Evolutionary conservation across 1,284 basidiomycete species (phyloP).

Genomic region (Microbotryum silenes-acaulis): DNA sequence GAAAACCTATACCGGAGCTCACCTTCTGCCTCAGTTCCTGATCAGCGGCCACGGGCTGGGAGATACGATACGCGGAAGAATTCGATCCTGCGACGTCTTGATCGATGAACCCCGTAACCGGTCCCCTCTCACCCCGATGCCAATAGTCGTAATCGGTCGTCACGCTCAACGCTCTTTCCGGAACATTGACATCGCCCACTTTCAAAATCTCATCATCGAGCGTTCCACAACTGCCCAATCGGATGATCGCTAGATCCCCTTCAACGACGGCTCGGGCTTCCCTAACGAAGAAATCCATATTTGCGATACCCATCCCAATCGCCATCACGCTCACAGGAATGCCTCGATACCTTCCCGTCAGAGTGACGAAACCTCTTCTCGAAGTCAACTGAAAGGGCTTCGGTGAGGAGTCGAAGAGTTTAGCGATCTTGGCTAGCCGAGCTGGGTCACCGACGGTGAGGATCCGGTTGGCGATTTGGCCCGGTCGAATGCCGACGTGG

Average conservation of each 20-base stretch:
- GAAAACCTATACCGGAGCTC: not conserved
- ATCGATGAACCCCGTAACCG: conserved; percentile 40
- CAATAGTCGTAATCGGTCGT: conserved; percentile 70
- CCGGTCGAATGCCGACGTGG: conserved; percentile 33
- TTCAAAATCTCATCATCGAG: conserved; percentile 62
- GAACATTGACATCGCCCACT: not conserved
- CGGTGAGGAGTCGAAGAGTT: conserved; percentile 51
- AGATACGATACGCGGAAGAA: conserved; percentile 55
- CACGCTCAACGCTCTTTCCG: conserved; percentile 53
- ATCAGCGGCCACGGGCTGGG: conserved; percentile 59
- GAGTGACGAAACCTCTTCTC: conserved; percentile 69
- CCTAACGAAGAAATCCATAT: conserved; percentile 76
- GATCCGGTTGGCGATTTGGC: conserved; percentile 73
- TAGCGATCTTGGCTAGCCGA: conserved; percentile 56
- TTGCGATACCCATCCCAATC: conserved; percentile 69
- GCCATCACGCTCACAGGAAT: conserved; percentile 64
- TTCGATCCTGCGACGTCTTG: conserved; percentile 25
- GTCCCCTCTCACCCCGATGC: conserved; percentile 43
- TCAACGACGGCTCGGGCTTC: conserved; percentile 67
- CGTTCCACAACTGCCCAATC: conserved; percentile 74
- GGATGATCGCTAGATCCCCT: conserved; percentile 68
- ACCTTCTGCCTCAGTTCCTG: conserved; percentile 45
- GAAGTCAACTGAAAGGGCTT: conserved; percentile 54
- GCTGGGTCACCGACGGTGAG: conserved; percentile 68
- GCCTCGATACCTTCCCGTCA: conserved; percentile 65